Evolutionary conservation across 2,329 filamentous ascomycete species (phyloP), one percentile per base, ranked within the genome.

Genomic region (Pseudogymnoascus sp.): DNA sequence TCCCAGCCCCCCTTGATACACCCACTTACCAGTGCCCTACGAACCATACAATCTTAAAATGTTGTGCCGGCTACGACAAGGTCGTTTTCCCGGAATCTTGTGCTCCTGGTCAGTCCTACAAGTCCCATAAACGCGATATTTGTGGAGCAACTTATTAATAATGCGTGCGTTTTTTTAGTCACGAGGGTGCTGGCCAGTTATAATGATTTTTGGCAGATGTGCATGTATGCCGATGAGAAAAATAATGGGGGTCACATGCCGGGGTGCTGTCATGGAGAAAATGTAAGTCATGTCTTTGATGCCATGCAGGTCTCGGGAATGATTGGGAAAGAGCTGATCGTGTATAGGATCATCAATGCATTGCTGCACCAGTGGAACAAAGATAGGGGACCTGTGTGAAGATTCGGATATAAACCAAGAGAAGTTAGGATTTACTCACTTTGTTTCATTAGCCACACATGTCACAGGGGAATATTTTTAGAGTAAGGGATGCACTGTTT

Each of bases 251-350:
- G 48, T 2, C 48, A 33, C 17, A 55, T 55, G n/a, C 48, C 27
- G n/a, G 48, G 48, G 2, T 55, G 48, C 48, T 55, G 48, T 55
- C 48, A 55, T 15, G 48, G 48, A 33, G 48, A 55, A 55, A 55
- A 55, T 55, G 48, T 55, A 55, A 55, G 27, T 17, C 48, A 33
- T 33, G 27, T 33, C 27, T 33, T 17, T 1, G 12, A 21, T 27
- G 41, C 27, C 9, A 55, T 33, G 29, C 4, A 8, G 5, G 48
- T 17, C 33, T n/a, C 4, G 27, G 25, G 48, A 27, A 21, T 55
- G 9, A 33, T 31, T 33, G n/a, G n/a, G 9, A 55, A 5, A 17
- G 29, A 12, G 9, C 48, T 55, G 4, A 55, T 17, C 15, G n/a
- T 7, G 29, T n/a, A n/a, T 33, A 55, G 48, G 48, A 55, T 17